phyloP scores from a whole-genome alignment of 2,329 filamentous ascomycete species.

The Neocucurbitaria cava region DNA sequence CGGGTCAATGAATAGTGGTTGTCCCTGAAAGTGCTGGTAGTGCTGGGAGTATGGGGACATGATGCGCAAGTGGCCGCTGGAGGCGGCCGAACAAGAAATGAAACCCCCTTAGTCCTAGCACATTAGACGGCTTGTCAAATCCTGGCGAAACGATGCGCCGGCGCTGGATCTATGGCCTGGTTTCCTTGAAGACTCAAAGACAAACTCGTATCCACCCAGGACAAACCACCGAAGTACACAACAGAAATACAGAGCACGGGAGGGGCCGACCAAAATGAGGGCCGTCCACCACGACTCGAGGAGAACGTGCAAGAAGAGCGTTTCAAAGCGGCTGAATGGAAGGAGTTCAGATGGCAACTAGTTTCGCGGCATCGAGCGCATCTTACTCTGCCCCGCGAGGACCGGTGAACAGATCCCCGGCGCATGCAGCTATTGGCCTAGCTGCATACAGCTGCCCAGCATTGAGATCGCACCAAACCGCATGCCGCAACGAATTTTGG shows the following conservation, averaged over 20 bases:
- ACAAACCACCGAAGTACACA: slow-evolving; percentile 24
- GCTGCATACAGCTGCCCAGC: slow-evolving; percentile 40
- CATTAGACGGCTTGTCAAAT: slow-evolving; percentile 37
- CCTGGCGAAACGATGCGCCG: slow-evolving; percentile 30
- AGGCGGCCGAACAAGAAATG: slow-evolving; percentile 28
- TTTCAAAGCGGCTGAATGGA: slow-evolving; percentile 36
- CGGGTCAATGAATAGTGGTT: slow-evolving; percentile 26
- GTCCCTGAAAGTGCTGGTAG: slow-evolving; percentile 27
- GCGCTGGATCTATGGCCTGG: slow-evolving; percentile 32
- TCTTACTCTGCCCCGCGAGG: slow-evolving; percentile 43
- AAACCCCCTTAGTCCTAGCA: slow-evolving; percentile 28
- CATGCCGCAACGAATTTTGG: slow-evolving; percentile 34
- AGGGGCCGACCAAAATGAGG: slow-evolving; percentile 30
- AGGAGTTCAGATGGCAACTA: slow-evolving; percentile 31
- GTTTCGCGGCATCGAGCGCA: slow-evolving; percentile 31
- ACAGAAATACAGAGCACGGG: slow-evolving; percentile 28
- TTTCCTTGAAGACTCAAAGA: slow-evolving; percentile 27
- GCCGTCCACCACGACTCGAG: slow-evolving; percentile 38
- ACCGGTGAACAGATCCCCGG: slow-evolving; percentile 43
- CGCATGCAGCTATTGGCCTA: slow-evolving; percentile 43
- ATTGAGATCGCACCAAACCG: slow-evolving; percentile 40
- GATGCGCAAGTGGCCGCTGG: slow-evolving; percentile 28
- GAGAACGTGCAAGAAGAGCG: slow-evolving; percentile 40
- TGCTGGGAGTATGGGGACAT: slow-evolving; percentile 40
- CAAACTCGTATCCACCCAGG: slow-evolving; percentile 26